Percentiles rank a stretch among this genome's conserved stretches.
These are phyloP conservation scores for Verticillium zaregamsianum DNA, from an alignment of 2,329 filamentous ascomycete species.

Conservation along the genomic window DNA sequence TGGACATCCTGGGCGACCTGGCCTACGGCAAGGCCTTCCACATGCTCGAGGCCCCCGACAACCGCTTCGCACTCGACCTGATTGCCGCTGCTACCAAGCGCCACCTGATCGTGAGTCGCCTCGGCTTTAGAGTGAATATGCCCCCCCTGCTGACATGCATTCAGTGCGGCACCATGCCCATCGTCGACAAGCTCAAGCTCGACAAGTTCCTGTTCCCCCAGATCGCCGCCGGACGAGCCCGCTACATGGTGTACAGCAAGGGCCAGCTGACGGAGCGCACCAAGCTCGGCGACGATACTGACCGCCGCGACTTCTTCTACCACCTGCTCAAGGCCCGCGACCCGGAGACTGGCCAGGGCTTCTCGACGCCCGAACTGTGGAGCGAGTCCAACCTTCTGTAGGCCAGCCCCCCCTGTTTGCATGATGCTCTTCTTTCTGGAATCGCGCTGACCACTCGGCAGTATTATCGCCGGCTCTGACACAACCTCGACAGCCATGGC, in stretches of 20 bases:
- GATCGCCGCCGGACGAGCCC: conserved; percentile 61
- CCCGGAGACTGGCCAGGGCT: conserved; percentile 64
- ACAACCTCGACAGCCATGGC: conserved; percentile 68
- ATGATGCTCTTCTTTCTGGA: background rate
- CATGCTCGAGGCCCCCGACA: conserved; percentile 55
- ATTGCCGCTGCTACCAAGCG: conserved; percentile 65
- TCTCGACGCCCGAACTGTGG: conserved; percentile 64
- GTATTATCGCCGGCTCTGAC: conserved; percentile 66
- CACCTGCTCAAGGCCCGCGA: conserved; percentile 69
- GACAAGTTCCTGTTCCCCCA: conserved; percentile 65
- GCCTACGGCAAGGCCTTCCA: conserved; percentile 60
- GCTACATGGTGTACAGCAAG: conserved; percentile 69
- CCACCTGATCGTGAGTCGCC: conserved; percentile 58
- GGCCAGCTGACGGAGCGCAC: conserved; percentile 63
- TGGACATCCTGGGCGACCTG: conserved; percentile 59
- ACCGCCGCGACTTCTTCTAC: conserved; percentile 72
- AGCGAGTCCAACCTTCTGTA: conserved; percentile 65
- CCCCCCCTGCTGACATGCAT: conserved; percentile 8
- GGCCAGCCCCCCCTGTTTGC: conserved; percentile 16
- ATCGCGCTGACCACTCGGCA: conserved; percentile 19
- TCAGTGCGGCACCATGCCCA: conserved; percentile 68
- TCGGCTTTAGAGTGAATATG: too few relatives aligned
- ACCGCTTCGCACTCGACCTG: conserved; percentile 62
- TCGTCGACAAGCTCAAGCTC: conserved; percentile 60
- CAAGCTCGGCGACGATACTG: conserved; percentile 59